Conservation (phyloP, 148 eudicot species). For the Cornus kousa region DNA sequence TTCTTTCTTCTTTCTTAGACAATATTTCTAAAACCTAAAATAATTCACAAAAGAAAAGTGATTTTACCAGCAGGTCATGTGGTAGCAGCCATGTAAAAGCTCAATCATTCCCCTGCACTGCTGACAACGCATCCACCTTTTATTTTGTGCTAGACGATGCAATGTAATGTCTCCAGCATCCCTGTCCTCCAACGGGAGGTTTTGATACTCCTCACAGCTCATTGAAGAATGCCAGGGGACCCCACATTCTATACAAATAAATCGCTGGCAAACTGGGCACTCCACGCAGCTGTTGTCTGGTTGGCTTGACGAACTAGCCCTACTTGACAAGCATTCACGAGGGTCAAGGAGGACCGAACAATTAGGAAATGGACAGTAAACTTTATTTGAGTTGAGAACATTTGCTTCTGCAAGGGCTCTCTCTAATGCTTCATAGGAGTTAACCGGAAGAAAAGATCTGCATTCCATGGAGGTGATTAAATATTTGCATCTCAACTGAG, state of each 20-base stretch:
- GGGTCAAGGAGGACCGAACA: constrained; percentile 68
- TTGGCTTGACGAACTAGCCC: constrained; percentile 51
- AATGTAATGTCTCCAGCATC: constrained; percentile 47
- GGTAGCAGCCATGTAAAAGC: constrained; percentile 65
- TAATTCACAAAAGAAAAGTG: not conserved
- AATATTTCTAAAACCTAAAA: not conserved
- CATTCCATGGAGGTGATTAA: constrained; percentile 50
- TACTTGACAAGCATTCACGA: constrained; percentile 46
- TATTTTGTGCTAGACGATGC: constrained; percentile 54
- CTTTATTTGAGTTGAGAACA: constrained; percentile 39
- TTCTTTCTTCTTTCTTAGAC: not conserved
- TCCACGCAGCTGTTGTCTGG: constrained; percentile 54
- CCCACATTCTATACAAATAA: constrained; percentile 60
- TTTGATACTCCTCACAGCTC: constrained; percentile 73
- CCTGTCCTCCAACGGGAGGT: constrained; percentile 55
- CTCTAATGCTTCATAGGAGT: constrained; percentile 52
- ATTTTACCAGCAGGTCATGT: constrained; percentile 76
- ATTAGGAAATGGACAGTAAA: constrained; percentile 62
- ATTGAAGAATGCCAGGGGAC: constrained; percentile 74
- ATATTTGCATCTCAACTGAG: constrained; percentile 58
- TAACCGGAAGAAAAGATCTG: constrained; percentile 62
- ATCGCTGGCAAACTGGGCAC: constrained; percentile 64
- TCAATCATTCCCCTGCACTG: constrained; percentile 67
- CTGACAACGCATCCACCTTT: constrained; percentile 72
- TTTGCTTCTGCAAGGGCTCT: constrained; percentile 49